These are phyloP conservation scores for Ophiocordyceps robertsii DNA, from an alignment of 2,329 filamentous ascomycete genomes.

Conservation along the genomic window DNA sequence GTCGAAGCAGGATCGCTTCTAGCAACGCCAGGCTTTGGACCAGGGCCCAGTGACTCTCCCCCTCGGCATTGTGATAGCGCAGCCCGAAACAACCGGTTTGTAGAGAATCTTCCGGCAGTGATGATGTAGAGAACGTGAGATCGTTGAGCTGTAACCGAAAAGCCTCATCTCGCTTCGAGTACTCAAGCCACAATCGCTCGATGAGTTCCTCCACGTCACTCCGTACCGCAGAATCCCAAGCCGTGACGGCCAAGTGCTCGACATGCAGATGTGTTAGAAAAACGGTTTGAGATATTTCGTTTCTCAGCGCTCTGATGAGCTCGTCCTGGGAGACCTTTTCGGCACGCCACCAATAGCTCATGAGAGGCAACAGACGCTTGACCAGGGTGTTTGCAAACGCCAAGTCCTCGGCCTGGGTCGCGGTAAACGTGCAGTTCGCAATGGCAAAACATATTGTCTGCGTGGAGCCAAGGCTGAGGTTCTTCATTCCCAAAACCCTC, in stretches of 20 bases:
- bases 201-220: constrained; percentile 49
- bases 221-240: constrained; percentile 22
- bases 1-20: constrained; percentile 31
- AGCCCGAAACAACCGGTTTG: constrained; percentile 38
- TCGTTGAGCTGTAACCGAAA: constrained; percentile 70
- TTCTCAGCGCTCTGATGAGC: constrained; percentile 49
- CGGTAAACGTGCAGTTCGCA: constrained; percentile 57
- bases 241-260: constrained; percentile 37
- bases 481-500: constrained; percentile 46
- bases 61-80: constrained; percentile 35
- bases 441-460: constrained; percentile 64
- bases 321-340: constrained; percentile 49
- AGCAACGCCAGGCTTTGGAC: constrained; percentile 45
- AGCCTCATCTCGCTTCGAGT: constrained; percentile 55
- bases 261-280: constrained; percentile 52
- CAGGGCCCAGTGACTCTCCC: constrained; percentile 47
- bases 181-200: constrained; percentile 65
- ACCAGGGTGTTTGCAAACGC: constrained; percentile 46
- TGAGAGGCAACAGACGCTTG: constrained; percentile 51
- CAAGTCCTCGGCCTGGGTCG: constrained; percentile 55
- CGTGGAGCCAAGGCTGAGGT: constrained; percentile 44
- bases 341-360: constrained; percentile 66
- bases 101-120: constrained; percentile 29
- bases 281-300: constrained; percentile 65
- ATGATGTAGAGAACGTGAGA: constrained; percentile 41